Base-by-base conservation (phyloP, 2,329 filamentous ascomycete genomes). In the Domatiomyces catenatus region DNA sequence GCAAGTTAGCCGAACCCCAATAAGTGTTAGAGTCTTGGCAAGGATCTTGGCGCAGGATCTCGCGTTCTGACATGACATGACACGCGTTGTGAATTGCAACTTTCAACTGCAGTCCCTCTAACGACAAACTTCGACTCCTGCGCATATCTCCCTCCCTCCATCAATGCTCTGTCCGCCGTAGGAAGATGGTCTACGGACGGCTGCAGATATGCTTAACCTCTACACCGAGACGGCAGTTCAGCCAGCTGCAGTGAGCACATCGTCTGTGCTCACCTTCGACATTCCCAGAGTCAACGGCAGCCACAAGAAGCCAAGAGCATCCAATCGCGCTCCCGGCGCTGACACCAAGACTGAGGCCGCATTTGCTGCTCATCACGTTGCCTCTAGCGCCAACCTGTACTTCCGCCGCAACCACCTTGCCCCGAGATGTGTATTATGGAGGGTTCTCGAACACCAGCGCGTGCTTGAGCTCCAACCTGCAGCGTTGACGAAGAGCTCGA, bases 401-500 rank as follows among this genome's bases (percentile, higher is more conserved):
- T 88, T 94, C 67, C 81, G 92, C 50, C 77, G 78, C 65, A 77
- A 83, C 65, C 79, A 84, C 62, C 73, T 77, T 56, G 81, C 83
- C 56, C 92, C 92, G 42, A 81, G 85, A 63, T 86, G 80, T 66
- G 93, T 96, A 63, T 75, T 94, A 46, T 98, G 92, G 92, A 80
- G 90, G 59, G 76, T 96, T 42, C 70, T 95, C 54, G 84, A 94
- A 62, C 80, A 86, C 60, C 80, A 81, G 61, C 84, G 78, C 58
- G 73, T 87, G 55, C 74, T 98, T 59, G 90, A 92, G 68, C 75
- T 98, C 48, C 84, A 86, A 62, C 81, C 80, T 42, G 80, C 86
- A 53, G 92, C 98, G 67, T 70, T 95, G 57, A 83, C 80, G 64
- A 88, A 77, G 69, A 77, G 74, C 57, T 75, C 74, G 54, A 75